Percentiles rank a stretch among this genome's conserved stretches.
Evolutionary conservation across 257 asterid genomes (phyloP).

Genomic region (Rubia yunnanensis): DNA sequence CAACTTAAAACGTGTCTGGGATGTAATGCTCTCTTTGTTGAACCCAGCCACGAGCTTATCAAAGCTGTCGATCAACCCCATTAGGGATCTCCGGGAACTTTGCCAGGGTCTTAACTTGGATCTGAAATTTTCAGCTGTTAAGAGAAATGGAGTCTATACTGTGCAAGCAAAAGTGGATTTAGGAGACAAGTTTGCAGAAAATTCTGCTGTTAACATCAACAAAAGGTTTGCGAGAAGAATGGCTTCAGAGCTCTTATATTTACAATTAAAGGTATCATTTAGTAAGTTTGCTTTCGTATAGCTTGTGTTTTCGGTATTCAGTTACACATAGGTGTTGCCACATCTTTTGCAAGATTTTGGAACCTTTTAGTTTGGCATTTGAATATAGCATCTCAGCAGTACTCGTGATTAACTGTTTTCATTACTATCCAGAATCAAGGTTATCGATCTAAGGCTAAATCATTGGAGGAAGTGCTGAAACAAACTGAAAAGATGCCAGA

Average conservation of each 20-base stretch:
- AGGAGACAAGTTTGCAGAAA: constrained; percentile 22
- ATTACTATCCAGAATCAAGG: constrained; percentile 57
- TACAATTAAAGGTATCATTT: constrained; percentile 50
- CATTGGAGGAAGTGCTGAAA: constrained; percentile 58
- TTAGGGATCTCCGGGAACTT: constrained; percentile 69
- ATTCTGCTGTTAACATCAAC: constrained; percentile 39
- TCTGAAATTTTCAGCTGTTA: constrained; percentile 28
- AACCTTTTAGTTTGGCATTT: background rate
- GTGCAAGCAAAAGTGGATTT: constrained; percentile 51
- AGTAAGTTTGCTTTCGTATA: background rate
- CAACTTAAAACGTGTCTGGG: constrained; percentile 63
- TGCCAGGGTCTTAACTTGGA: constrained; percentile 62
- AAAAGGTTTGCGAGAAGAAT: constrained; percentile 48
- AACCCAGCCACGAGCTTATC: constrained; percentile 54
- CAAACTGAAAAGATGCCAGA: constrained; percentile 41
- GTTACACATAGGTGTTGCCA: background rate
- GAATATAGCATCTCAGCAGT: background rate
- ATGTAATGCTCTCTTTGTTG: constrained; percentile 52
- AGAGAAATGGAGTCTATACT: constrained; percentile 36
- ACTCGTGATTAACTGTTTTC: background rate
- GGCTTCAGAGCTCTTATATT: constrained; percentile 43
- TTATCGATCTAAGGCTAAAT: constrained; percentile 40
- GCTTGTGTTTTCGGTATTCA: background rate
- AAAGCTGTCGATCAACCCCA: constrained; percentile 56
- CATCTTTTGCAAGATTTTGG: constrained; percentile 2